phyloP scores from a whole-genome alignment of 2,329 filamentous ascomycete genomes.

The Conoideocrella luteorostrata region DNA sequence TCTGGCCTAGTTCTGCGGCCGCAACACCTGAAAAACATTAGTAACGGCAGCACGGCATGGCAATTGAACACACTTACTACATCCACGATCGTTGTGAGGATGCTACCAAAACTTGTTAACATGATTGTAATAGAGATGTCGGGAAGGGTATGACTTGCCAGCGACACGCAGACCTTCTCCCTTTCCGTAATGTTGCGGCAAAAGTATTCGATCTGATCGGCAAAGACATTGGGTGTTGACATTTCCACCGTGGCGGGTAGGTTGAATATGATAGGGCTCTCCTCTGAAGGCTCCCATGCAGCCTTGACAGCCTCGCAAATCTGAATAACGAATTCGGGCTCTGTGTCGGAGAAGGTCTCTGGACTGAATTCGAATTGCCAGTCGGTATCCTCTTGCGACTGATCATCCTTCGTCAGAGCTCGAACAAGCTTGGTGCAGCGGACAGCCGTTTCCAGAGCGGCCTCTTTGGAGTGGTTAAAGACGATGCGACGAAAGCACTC shows the following conservation, averaged over 20 bases:
- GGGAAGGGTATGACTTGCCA: too few relatives aligned
- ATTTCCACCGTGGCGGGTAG: slow-evolving; percentile 94
- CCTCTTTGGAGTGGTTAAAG: slow-evolving; percentile 78
- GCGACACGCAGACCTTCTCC: slow-evolving; percentile 79
- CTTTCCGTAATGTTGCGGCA: slow-evolving; percentile 77
- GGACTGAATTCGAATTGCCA: slow-evolving; percentile 83
- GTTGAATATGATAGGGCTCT: slow-evolving; percentile 91
- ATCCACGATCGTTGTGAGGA: slow-evolving; percentile 91
- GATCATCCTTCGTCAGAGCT: slow-evolving; percentile 79
- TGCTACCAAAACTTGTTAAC: too few relatives aligned
- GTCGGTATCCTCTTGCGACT: slow-evolving; percentile 47
- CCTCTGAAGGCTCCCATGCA: slow-evolving; percentile 77
- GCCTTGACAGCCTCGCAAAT: slow-evolving; percentile 91
- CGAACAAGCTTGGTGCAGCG: slow-evolving; percentile 81
- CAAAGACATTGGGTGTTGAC: slow-evolving; percentile 90
- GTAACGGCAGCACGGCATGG: slow-evolving; percentile 48
- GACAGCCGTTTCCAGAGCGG: slow-evolving; percentile 75
- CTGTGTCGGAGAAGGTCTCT: slow-evolving; percentile 86
- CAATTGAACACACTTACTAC: slow-evolving; percentile 21
- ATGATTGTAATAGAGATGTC: too few relatives aligned
- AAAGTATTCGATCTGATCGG: slow-evolving; percentile 95
- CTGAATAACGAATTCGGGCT: slow-evolving; percentile 72
- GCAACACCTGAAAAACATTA: slow-evolving; percentile 41
- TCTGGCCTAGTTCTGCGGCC: slow-evolving; percentile 86
- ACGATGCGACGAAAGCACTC: slow-evolving; percentile 91